Base-by-base conservation (phyloP, 169 alveolate species). In the Babesia microti region DNA sequence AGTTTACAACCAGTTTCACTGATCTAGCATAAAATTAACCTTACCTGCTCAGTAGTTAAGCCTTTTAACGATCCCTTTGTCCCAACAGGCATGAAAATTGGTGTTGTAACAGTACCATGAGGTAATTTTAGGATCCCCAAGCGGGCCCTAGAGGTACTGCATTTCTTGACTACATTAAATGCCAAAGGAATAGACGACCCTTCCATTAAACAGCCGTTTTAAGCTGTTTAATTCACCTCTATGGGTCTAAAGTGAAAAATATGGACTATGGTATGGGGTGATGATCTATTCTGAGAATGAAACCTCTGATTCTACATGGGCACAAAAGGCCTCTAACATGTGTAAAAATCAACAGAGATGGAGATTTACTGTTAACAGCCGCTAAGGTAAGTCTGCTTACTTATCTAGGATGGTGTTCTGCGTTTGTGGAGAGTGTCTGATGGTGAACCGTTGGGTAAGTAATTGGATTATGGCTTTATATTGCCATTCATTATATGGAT, bases 31-130 rank as follows among this genome's bases (percentile, higher is more conserved):
- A 63, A 58, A 2, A 72, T 59, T 1, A 54, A 37, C 9, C 79
- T 66, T 36, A 61, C 75, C 33, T 63, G 51, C 27, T 68, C 72
- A 29, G 34, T 44, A 17, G 36, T 43, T 19, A 79, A 12, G 12
- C 81, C 87, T 45, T 80, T 79, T 39, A 81, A 57, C 22, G 96
- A 84, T 29, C 96, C 98, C 66, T 93, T 91, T 12, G 99, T 96
- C 6, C 98, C 99, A 12, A 95, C 99, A 12, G 99, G 99, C 98
- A 95, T 95, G 68, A 92, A 95, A 0, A 92, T 85, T 7, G 99
- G 99, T 6, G 98, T 92, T 33, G 78, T 60, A 2, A 95, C 97
- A 26, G 69, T 74, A 7, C 97, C 97, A 78, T 91, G 97, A 15
- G 98, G 97, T 40, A 93, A 76, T 11, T 85, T 73, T 48, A 95